Percentiles rank a stretch among this genome's conserved stretches.
These are phyloP conservation scores for Fusarium bulbicola DNA, from an alignment of 2,329 filamentous ascomycete species.

Conservation along the genomic window DNA sequence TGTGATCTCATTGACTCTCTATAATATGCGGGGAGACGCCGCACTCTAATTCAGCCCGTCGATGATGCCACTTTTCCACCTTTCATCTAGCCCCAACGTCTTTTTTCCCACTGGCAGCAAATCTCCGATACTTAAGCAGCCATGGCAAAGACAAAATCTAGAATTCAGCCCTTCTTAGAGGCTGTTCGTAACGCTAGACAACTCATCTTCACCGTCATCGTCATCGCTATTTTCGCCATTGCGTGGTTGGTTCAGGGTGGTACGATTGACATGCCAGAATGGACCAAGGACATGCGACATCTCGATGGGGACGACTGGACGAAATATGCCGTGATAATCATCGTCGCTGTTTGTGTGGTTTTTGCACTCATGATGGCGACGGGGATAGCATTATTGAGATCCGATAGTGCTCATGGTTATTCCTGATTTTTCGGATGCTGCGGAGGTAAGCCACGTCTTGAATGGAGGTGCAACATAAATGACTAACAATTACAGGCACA, in stretches of 20 bases:
- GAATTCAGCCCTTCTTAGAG: neutral
- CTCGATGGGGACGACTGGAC: neutral
- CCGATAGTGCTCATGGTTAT: neutral
- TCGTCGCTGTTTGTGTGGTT: neutral
- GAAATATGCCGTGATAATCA: neutral
- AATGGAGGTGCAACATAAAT: accelerated
- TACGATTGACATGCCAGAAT: slow-evolving; percentile 20
- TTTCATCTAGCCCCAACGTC: neutral
- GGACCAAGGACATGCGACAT: slow-evolving; percentile 18
- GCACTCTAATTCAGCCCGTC: neutral
- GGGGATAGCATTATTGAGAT: neutral
- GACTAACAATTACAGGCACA: accelerated
- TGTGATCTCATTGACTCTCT: neutral
- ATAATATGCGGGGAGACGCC: neutral
- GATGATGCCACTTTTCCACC: neutral
- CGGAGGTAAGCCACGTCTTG: neutral
- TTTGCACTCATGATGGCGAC: neutral
- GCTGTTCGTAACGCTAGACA: neutral
- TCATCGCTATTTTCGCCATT: slow-evolving; percentile 6
- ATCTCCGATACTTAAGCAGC: neutral
- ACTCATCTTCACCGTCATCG: neutral
- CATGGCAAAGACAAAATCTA: neutral
- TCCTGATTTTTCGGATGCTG: neutral
- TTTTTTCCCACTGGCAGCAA: accelerated
- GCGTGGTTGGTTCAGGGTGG: slow-evolving; percentile 14